Percentiles rank a stretch among this genome's conserved stretches.
phyloP scores from a whole-genome alignment of 1,284 basidiomycete genomes.

The Pseudomicrostroma phylloplanum region DNA sequence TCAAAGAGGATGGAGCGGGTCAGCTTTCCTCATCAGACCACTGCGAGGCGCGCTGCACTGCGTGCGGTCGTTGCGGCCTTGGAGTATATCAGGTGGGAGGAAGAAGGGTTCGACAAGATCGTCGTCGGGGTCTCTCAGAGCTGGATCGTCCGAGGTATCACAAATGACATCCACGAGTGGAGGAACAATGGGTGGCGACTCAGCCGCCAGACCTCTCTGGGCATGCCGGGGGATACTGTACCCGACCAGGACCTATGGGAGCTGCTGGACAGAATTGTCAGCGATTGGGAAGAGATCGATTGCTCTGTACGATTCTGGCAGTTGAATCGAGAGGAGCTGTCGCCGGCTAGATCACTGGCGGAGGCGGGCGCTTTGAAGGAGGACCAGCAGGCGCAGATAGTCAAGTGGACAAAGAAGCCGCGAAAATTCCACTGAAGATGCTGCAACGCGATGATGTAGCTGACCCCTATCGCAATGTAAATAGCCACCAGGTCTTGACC shows the following conservation, averaged over 20 bases:
- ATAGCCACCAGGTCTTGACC: neutral
- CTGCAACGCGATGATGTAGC: neutral
- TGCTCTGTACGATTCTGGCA: conserved; percentile 49
- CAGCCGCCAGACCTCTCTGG: conserved; percentile 22
- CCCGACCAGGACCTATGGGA: conserved; percentile 49
- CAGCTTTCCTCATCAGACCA: conserved; percentile 18
- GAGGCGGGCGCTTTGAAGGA: conserved; percentile 39
- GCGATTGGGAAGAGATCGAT: conserved; percentile 42
- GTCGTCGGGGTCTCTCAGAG: conserved; percentile 42
- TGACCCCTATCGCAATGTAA: neutral
- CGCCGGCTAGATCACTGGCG: conserved; percentile 30
- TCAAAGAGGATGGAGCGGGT: conserved; percentile 39
- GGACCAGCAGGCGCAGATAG: conserved; percentile 34
- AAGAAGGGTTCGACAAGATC: conserved; percentile 48
- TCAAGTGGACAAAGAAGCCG: conserved; percentile 32
- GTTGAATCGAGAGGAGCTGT: conserved; percentile 27
- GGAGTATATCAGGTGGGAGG: conserved; percentile 41
- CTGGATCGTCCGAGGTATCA: conserved; percentile 47
- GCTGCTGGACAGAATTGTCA: conserved; percentile 37
- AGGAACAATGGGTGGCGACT: conserved; percentile 40
- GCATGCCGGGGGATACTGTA: conserved; percentile 35
- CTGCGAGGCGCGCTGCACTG: conserved; percentile 34
- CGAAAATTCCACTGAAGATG: neutral
- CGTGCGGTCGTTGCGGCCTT: conserved; percentile 42
- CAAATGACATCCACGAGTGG: conserved; percentile 29